Evolutionary conservation across 495 filamentous ascomycete species (phyloP), one percentile per base, ranked within the genome.

Genomic region (Talaromyces thailandensis): DNA sequence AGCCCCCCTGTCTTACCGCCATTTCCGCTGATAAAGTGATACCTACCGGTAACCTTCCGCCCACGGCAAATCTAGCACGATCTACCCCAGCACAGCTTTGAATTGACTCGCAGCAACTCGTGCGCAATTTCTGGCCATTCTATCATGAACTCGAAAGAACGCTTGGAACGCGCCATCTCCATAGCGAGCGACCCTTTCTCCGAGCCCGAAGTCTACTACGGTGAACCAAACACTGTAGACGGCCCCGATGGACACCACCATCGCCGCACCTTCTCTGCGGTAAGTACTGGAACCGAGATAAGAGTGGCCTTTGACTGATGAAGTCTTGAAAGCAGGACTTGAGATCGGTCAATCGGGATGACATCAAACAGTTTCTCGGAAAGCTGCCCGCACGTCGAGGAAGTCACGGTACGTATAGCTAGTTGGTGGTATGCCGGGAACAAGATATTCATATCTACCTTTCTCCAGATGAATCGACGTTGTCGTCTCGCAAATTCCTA

Each of bases 401-500:
- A 24, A 81, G 78, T 64, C 76, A 81, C 60, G 79, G 79, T 82
- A 71, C n/a, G 75, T 64, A 63, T 60, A 52, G 45, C 48, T 14
- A 23, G 26, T 3, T 9, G 0, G 51, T 26, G 51, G 28, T 28
- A n/a, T 28, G 4, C 18, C 51, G 51, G 51, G 23, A 55, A 37
- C 37, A 58, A 45, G n/a, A 45, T 24, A 21, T 8, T 32, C 25
- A 65, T 23, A 31, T 64, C 43, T 48, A 21, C n/a, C 21, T 48
- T 48, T 23, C 58, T 24, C 35, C 68, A 84, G 84, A 86, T 74
- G 82, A 81, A 65, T 64, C 73, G 11, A 73, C 80, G 3, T 66
- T 73, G 25, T 67, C 75, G 18, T 79, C 83, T 26, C 87, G 88
- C 58, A 85, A 86, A 64, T 92, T 91, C 74, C 81, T 91, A 8